Evolutionary conservation across 129 eudicot species (phyloP).

Genomic region (Saposhnikovia divaricata): DNA sequence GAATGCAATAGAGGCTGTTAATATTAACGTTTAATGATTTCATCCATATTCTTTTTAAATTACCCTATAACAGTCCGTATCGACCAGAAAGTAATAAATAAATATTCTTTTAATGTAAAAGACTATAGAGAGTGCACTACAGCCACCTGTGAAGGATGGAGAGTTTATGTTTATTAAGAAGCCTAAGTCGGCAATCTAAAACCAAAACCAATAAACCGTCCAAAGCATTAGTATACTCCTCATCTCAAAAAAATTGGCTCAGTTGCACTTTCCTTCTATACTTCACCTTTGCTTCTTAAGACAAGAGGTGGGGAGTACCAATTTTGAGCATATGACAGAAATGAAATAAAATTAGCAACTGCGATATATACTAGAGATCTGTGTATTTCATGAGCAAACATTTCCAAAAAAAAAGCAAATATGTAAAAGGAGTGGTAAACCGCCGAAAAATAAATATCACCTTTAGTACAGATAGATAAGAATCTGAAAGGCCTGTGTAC

Average conservation of each 20-base stretch:
- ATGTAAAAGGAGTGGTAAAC: not conserved
- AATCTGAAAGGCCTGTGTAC: slow-evolving; percentile 55
- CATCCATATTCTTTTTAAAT: not conserved
- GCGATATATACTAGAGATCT: not conserved
- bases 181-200: not conserved
- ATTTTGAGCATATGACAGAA: not conserved
- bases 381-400: not conserved
- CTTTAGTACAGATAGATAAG: slow-evolving; percentile 57
- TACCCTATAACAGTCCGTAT: not conserved
- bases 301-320: not conserved
- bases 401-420: not conserved
- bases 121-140: not conserved
- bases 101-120: not conserved
- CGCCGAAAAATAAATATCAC: slow-evolving; percentile 11
- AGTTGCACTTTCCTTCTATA: not conserved
- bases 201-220: not conserved
- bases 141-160: not conserved
- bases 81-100: not conserved
- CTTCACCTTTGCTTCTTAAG: not conserved
- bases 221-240: not conserved
- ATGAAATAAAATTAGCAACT: not conserved
- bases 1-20: not conserved
- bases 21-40: not conserved
- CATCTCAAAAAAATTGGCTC: not conserved
- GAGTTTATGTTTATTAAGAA: not conserved